Percentiles rank a stretch among this genome's conserved stretches.
phyloP scores from a whole-genome alignment of 2,329 filamentous ascomycete species.

The Colletotrichum musicola region DNA sequence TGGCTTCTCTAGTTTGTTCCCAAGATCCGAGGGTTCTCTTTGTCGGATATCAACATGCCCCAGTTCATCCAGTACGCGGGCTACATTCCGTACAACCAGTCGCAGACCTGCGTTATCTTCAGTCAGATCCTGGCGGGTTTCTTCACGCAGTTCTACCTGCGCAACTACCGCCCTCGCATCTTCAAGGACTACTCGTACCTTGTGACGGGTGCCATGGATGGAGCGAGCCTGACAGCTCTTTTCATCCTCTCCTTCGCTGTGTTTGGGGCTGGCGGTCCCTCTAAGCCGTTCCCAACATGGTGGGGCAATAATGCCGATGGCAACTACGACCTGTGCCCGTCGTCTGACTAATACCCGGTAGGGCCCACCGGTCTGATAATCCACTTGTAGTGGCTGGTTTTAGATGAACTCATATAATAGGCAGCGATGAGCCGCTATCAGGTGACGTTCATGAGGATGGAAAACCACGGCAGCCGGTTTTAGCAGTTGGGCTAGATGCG shows the following conservation, averaged over 20 bases:
- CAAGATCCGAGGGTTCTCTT: constrained; percentile 56
- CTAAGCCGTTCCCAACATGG: constrained; percentile 63
- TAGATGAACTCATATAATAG: too few species aligned
- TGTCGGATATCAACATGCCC: constrained; percentile 62
- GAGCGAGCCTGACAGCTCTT: constrained; percentile 60
- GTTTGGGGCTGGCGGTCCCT: constrained; percentile 61
- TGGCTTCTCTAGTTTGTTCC: constrained; percentile 62
- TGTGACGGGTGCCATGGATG: constrained; percentile 65
- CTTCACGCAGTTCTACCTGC: constrained; percentile 64
- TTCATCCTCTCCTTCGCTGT: constrained; percentile 69
- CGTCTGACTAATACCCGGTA: background rate
- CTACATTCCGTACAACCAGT: constrained; percentile 66
- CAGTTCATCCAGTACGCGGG: constrained; percentile 68
- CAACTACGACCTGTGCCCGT: constrained; percentile 62
- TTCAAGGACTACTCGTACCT: constrained; percentile 68
- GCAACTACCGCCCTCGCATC: constrained; percentile 63
- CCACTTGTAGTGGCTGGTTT: background rate
- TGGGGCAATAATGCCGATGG: constrained; percentile 66
- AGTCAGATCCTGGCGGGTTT: constrained; percentile 60
- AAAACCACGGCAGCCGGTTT: too few species aligned
- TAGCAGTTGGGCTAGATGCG: too few species aligned
- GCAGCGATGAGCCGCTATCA: too few species aligned
- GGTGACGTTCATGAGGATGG: too few species aligned
- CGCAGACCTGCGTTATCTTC: constrained; percentile 67
- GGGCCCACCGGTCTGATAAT: background rate